Base-by-base conservation (phyloP, 441 rosid genomes). In the Mallotus repandus region DNA sequence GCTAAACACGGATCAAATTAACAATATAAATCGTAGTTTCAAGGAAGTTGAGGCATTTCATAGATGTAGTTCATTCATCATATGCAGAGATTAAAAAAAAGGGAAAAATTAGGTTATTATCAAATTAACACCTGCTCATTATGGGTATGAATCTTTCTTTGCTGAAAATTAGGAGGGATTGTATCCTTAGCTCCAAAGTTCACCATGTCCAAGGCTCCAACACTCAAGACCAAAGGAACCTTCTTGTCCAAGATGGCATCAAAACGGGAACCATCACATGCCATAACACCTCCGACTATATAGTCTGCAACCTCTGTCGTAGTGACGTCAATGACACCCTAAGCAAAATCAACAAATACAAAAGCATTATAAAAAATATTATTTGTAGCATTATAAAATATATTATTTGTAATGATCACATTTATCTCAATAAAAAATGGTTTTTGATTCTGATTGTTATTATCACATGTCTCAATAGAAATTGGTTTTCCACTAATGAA, bases 251-350 rank as follows among this genome's bases (percentile, higher is more conserved):
- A 79, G 62, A 86, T 85, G 46, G 84, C 87, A 82, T 92, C 90
- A 75, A 92, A 95, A 56, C 96, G 97, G 68, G 91, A 91, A 80
- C 85, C 82, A 79, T 95, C 88, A 80, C 99, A 92, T 72, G 99
- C 93, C 97, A 92, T 92, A 73, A 88, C 93, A 66, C 99, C 99
- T 77, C 98, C 98, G 63, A 89, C 94, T 5, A 92, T 66, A 80
- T 89, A 82, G 85, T 92, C 99, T 45, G 99, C 99, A 76, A 94
- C 97, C 84, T 94, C 98, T 22, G 98, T 94, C 4, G 98, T 92
- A 57, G 97, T 94, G 68, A 92, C 77, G 76, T 94, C 98, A 81
- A 92, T 79, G 38, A 94, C 96, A 69, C 96, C 97, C 97, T 94
- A 79, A 45, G 14, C 1, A 48, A 73, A 66, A 59, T 48, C 69